Percentiles rank a stretch among this genome's conserved stretches.
Conservation (phyloP, 371 early-diverging fungal species). For the Mortierella sp. region DNA sequence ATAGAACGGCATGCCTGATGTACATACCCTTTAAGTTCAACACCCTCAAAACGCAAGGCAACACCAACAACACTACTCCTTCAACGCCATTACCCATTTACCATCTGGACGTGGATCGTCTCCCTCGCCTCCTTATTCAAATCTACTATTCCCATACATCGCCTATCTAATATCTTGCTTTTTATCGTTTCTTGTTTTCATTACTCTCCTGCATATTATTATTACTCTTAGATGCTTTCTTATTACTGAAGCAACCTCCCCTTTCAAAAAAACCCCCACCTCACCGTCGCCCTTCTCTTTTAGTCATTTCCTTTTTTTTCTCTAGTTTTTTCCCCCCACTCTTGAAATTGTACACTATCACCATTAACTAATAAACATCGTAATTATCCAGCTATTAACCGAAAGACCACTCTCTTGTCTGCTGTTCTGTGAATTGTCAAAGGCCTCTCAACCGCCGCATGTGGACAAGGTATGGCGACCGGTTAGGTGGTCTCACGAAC, state of each 20-base stretch:
- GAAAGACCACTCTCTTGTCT: background rate
- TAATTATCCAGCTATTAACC: background rate
- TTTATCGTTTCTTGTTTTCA: background rate
- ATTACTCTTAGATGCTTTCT: constrained; percentile 10
- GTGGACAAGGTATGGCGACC: too few species aligned
- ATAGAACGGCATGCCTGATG: constrained; percentile 48
- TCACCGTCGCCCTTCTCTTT: background rate
- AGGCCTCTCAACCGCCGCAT: too few species aligned
- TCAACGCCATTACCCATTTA: background rate
- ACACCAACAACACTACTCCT: background rate
- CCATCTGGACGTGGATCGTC: background rate
- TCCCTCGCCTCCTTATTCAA: background rate
- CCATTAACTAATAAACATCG: background rate
- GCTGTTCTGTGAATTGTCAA: too few species aligned
- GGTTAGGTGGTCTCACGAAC: too few species aligned
- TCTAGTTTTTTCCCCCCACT: background rate
- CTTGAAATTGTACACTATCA: background rate
- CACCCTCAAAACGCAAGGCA: background rate
- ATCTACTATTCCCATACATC: background rate
- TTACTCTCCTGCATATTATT: constrained; percentile 1
- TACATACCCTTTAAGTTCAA: constrained; percentile 38
- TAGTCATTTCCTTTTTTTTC: background rate
- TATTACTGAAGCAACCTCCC: background rate
- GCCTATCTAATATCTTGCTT: background rate
- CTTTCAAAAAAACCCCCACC: background rate